Conservation (phyloP, 2,329 filamentous ascomycete genomes). For the Shiraia sp. region DNA sequence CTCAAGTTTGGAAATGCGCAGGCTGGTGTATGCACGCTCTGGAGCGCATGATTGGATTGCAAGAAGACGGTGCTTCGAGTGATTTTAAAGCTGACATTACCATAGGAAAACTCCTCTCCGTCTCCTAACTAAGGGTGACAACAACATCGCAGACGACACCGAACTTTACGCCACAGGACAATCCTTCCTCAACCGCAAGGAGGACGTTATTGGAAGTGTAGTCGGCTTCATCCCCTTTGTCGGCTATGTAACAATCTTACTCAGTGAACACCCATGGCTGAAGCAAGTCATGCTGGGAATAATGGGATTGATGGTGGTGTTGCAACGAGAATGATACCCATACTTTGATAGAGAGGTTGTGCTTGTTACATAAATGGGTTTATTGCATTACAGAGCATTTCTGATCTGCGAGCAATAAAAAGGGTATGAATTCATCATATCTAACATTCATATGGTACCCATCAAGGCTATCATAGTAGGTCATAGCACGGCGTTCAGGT, state of each 20-base stretch:
- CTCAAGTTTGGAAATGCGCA: neutral
- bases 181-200: conserved; percentile 76
- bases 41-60: neutral
- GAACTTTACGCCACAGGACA: conserved; percentile 86
- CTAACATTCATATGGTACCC: neutral
- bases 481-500: conserved; percentile 11
- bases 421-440: too few relatives aligned
- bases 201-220: conserved; percentile 92
- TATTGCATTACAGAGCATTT: too few relatives aligned
- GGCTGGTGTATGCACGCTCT: too few relatives aligned
- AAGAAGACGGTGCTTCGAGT: neutral
- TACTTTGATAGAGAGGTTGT: neutral
- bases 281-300: conserved; percentile 93
- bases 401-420: too few relatives aligned
- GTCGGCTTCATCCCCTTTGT: conserved; percentile 91
- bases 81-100: conserved; percentile 14
- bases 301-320: conserved; percentile 90
- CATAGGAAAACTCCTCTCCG: conserved; percentile 56
- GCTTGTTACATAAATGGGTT: too few relatives aligned
- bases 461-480: neutral
- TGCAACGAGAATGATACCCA: conserved; percentile 77
- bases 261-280: conserved; percentile 94
- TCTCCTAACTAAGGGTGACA: conserved; percentile 95
- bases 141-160: conserved; percentile 91
- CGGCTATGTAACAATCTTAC: conserved; percentile 93